Evolutionary conservation across 2,329 filamentous ascomycete genomes (phyloP).

Genomic region (Ophiocordyceps camponoti-floridani): DNA sequence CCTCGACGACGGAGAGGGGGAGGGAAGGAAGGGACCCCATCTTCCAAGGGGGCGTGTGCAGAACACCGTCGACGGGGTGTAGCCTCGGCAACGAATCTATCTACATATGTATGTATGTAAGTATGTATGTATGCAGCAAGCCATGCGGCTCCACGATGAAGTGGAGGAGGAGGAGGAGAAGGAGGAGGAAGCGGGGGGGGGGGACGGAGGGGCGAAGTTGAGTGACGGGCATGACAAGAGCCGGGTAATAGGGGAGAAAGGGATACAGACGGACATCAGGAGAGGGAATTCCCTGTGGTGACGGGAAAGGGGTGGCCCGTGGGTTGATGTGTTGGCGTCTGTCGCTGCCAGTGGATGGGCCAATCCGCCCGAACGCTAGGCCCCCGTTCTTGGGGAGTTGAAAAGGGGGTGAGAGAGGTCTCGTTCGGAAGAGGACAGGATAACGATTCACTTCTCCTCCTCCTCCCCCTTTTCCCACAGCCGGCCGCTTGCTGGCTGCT

Average conservation of each 20-base stretch:
- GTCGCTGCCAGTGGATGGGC: constrained; percentile 59
- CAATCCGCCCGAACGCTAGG: constrained; percentile 39
- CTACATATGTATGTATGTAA: too few relatives aligned
- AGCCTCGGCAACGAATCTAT: neutral
- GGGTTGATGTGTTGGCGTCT: constrained; percentile 77
- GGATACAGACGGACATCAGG: neutral
- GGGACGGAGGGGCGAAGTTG: neutral
- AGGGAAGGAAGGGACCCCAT: too few relatives aligned
- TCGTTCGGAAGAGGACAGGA: neutral
- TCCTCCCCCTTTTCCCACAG: too few relatives aligned
- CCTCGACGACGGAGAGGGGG: neutral
- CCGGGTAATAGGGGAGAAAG: too few relatives aligned
- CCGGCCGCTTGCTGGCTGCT: too few relatives aligned
- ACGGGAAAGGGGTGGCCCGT: constrained; percentile 41
- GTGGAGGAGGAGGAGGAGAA: constrained; percentile 5
- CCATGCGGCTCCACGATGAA: neutral
- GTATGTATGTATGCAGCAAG: neutral
- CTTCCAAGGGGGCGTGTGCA: constrained; percentile 28
- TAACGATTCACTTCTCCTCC: too few relatives aligned
- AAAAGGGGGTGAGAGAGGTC: neutral
- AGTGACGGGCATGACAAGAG: too few relatives aligned
- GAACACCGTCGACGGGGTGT: constrained; percentile 9
- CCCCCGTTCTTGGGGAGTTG: neutral
- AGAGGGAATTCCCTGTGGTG: too few relatives aligned
- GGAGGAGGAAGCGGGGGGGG: constrained; percentile 21